Base-by-base conservation (phyloP, 2,329 filamentous ascomycete species). In the Penicillium capsulatum region DNA sequence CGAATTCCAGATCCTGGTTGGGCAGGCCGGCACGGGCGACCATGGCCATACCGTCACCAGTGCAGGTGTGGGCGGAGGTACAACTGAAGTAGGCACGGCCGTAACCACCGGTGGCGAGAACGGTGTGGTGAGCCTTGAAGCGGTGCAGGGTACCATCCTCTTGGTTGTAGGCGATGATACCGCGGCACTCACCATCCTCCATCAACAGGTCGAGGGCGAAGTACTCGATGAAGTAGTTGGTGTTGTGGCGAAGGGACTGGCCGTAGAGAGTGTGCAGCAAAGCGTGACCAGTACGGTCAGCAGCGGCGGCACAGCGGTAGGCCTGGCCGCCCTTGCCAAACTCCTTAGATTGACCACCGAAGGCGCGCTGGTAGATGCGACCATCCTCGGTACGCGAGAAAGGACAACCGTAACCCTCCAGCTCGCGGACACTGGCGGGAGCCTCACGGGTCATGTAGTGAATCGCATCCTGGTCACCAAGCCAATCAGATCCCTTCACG, bases 181-280 rank as follows among this genome's bases (percentile, higher is more conserved):
- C 92, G 55, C 90, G 90, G 77, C 91, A 97, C 69, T 91, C 86
- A 46, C 91, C 91, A 60, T 94, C 86, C 73, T 96, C 85, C 92
- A 97, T 97, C 60, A 98, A 85, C 69, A 97, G 74, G 66, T 97
- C 92, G 54, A 94, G 79, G 58, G 90, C 92, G 68, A 97, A 98
- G 78, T 90, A 97, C 72, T 97, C 92, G 68, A 98, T 96, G 73
- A 98, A 97, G 79, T 96, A 98, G 77, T 96, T 96, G 64, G 91
- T 96, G 78, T 96, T 95, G 79, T 97, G 89, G 64, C 87, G 79
- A 47, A 97, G 80, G 38, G 90, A 96, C 75, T 96, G 91, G 60
- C 92, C 92, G 72, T 97, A 98, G 53, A 98, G 86, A 17, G 92
- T 98, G 79, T 98, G 92, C 36, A 98, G 81, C 55, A 98, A 85